phyloP scores from a whole-genome alignment of 768 basidiomycete genomes.

The Roridomyces roridus region DNA sequence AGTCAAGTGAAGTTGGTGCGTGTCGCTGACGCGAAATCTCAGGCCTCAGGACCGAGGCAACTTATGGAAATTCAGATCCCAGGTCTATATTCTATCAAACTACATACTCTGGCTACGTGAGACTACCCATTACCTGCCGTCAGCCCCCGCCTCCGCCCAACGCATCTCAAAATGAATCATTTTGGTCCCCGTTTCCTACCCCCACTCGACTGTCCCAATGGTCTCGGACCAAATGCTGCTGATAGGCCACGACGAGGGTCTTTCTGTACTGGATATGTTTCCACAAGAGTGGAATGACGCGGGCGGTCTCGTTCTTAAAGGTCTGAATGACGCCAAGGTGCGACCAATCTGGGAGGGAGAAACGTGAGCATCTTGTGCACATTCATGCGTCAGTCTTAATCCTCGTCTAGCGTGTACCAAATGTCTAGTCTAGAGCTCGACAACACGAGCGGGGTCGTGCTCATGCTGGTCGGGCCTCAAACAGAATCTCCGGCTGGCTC shows the following conservation, averaged over 20 bases:
- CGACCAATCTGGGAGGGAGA: slow-evolving; percentile 80
- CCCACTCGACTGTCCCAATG: slow-evolving; percentile 78
- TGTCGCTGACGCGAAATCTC: no score
- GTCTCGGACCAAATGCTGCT: slow-evolving; percentile 69
- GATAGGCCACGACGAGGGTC: slow-evolving; percentile 79
- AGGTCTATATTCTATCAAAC: no score
- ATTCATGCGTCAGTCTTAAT: no score
- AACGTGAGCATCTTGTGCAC: no score
- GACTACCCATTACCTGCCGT: slow-evolving; percentile 50
- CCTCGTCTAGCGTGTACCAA: slow-evolving; percentile 68
- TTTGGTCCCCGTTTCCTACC: slow-evolving; percentile 89
- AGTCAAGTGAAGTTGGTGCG: no score
- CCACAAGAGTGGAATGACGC: slow-evolving; percentile 70
- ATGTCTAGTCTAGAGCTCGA: slow-evolving; percentile 79
- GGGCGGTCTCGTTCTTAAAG: slow-evolving; percentile 56
- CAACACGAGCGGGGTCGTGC: slow-evolving; percentile 67
- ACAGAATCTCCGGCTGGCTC: slow-evolving; percentile 48
- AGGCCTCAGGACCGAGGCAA: no score
- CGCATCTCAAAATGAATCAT: slow-evolving; percentile 71
- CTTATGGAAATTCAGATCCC: no score
- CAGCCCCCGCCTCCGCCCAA: slow-evolving; percentile 61
- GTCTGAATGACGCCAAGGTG: slow-evolving; percentile 74
- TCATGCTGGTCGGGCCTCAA: slow-evolving; percentile 75
- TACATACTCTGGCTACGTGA: no score
- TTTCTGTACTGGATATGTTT: slow-evolving; percentile 85